Evolutionary conservation across 805 yeast genomes (phyloP).

Genomic region (Scheffersomyces lignosus): DNA sequence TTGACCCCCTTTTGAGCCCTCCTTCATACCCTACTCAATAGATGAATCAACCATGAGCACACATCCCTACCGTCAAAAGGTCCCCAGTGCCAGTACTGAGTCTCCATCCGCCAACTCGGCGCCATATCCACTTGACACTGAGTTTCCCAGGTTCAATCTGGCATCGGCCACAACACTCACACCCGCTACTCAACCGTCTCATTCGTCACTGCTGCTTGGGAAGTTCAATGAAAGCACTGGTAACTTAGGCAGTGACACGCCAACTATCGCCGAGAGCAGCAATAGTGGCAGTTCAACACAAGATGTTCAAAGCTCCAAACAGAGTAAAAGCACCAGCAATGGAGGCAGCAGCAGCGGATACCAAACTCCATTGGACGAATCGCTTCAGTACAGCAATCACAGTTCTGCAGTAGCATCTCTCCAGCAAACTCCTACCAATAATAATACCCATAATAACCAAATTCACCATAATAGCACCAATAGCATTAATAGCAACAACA

Average conservation of each 20-base stretch:
- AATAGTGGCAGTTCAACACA: too few relatives aligned
- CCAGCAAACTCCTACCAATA: too few relatives aligned
- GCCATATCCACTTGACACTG: conserved; percentile 13
- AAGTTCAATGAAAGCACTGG: not conserved
- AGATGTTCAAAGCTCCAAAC: too few relatives aligned
- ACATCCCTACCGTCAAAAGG: conserved; percentile 31
- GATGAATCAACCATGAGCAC: conserved; percentile 18
- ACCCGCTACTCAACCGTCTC: not conserved
- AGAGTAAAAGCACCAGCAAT: too few relatives aligned
- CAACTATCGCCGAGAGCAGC: not conserved
- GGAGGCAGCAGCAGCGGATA: not conserved
- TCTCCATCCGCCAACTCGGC: conserved; percentile 8
- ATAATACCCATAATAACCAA: not conserved
- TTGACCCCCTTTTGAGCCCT: too few relatives aligned
- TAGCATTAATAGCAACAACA: not conserved
- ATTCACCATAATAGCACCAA: not conserved
- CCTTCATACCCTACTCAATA: too few relatives aligned
- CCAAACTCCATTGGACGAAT: not conserved
- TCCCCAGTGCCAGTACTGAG: conserved; percentile 6
- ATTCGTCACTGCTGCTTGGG: not conserved
- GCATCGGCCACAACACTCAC: not conserved
- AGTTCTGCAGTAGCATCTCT: not conserved
- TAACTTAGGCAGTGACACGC: not conserved
- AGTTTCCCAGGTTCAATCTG: not conserved
- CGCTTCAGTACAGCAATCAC: too few relatives aligned